Evolutionary conservation across 345 rosid genomes (phyloP), one percentile per base, ranked within the genome.

Genomic region (Eucalyptus lansdowneana): DNA sequence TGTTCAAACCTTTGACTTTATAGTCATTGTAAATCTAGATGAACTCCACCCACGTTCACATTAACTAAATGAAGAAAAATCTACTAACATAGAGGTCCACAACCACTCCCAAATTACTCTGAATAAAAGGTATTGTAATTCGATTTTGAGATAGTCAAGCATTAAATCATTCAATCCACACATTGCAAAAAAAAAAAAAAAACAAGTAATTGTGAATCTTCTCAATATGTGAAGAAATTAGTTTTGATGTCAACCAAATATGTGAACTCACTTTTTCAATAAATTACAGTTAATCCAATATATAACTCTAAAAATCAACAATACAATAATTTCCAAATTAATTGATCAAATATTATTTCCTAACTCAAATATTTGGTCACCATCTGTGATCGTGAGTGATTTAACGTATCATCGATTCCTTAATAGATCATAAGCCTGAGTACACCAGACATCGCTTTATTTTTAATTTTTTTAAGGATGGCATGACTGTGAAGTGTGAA

Each of bases 161-260:
- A 11, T 34, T 72, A 5, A 5, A 34, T 34, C 81, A 19, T 12
- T 72, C 25, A 5, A 34, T 34, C 1, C 21, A 72, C 8, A 34
- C 0, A 5, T 72, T 9, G 0, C 14, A 0, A 5, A 47, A 47
- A 45, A 17, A 16, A 5, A 44, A 44, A 45, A 17, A n/a, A n/a
- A n/a, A n/a, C 4, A 8, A 69, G 3, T 9, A 21, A 40, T 34
- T 34, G 24, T 6, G 8, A 34, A 16, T 69, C 80, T 9, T 17
- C 24, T 69, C 21, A 69, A 9, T 34, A 34, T 8, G 9, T 5
- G 80, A 19, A 69, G 13, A 69, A 69, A 8, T 34, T 16, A 69
- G 42, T 31, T 34, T 69, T 11, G 44, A 69, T 34, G 3, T 34
- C 14, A 5, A 34, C 34, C 4, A 2, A 69, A 11, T 17, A 17